A percentile compares a stretch with the other conserved stretches of the same genome.
Conservation (phyloP, 495 filamentous ascomycete genomes). For the Neurospora hispaniola region DNA sequence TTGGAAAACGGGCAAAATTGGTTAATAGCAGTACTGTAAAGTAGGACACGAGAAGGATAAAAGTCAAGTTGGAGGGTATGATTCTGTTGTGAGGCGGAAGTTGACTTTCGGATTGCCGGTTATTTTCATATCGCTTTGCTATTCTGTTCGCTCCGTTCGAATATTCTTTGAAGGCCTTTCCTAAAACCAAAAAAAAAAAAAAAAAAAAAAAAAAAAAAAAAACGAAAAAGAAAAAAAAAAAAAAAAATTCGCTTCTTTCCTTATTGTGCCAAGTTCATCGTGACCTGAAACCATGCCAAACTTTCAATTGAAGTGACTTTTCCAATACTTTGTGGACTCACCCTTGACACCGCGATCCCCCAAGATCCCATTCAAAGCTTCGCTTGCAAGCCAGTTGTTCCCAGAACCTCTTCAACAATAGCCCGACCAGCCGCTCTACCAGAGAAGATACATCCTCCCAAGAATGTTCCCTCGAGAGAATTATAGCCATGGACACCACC, state of each 20-base stretch:
- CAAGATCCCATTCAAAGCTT: not conserved
- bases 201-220: not conserved
- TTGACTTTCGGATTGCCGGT: not conserved
- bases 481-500: constrained; percentile 43
- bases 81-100: not conserved
- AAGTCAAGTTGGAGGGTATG: too few species aligned
- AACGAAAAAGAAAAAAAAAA: not conserved
- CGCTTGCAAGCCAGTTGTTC: not conserved
- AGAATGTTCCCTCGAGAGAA: constrained; percentile 39
- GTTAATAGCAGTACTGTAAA: not conserved
- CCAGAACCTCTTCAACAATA: constrained; percentile 29
- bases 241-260: not conserved
- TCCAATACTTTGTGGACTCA: not conserved
- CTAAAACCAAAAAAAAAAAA: not conserved
- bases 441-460: constrained; percentile 41
- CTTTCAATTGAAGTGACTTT: not conserved
- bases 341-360: not conserved
- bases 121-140: not conserved
- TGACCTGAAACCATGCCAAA: not conserved
- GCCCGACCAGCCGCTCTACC: constrained; percentile 36
- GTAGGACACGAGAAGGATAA: not conserved
- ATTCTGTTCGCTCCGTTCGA: not conserved
- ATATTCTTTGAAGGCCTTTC: not conserved
- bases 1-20: not conserved
- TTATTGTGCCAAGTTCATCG: not conserved